Evolutionary conservation across 2,329 filamentous ascomycete species (phyloP).

Genomic region (Botrytis pseudocinerea): DNA sequence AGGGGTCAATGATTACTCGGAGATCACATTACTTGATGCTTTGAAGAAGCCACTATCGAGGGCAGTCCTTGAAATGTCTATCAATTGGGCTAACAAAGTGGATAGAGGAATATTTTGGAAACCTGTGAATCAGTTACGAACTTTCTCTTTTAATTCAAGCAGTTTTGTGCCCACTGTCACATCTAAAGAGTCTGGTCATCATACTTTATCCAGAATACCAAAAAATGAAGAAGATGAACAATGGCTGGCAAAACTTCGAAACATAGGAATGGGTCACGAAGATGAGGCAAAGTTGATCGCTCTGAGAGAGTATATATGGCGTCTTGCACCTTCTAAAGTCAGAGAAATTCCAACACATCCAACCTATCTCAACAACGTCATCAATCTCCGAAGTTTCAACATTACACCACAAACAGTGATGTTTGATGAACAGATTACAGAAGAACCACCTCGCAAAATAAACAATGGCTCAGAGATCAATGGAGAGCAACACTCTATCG

Average conservation of each 20-base stretch:
- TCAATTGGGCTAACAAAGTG: slow-evolving; percentile 80
- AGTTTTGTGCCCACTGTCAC: slow-evolving; percentile 54
- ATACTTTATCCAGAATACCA: slow-evolving; percentile 61
- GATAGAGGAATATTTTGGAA: slow-evolving; percentile 90
- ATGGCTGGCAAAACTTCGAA: slow-evolving; percentile 83
- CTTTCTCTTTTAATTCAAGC: slow-evolving; percentile 66
- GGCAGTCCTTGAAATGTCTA: slow-evolving; percentile 78
- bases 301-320: slow-evolving; percentile 88
- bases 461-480: slow-evolving; percentile 43
- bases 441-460: slow-evolving; percentile 42
- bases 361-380: slow-evolving; percentile 64
- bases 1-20: slow-evolving; percentile 66
- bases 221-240: slow-evolving; percentile 93
- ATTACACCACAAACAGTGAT: slow-evolving; percentile 87
- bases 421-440: slow-evolving; percentile 73
- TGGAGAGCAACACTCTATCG: slow-evolving; percentile 66
- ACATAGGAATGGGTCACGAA: slow-evolving; percentile 76
- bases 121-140: slow-evolving; percentile 66
- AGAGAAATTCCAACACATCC: slow-evolving; percentile 30
- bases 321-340: slow-evolving; percentile 68
- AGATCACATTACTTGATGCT: slow-evolving; percentile 74
- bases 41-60: slow-evolving; percentile 80
- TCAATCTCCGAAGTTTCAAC: slow-evolving; percentile 72
- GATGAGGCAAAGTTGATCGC: slow-evolving; percentile 89
- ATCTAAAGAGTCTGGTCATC: slow-evolving; percentile 56